phyloP scores from a whole-genome alignment of 306 rosid species.

The Gynostemma pentaphyllum region DNA sequence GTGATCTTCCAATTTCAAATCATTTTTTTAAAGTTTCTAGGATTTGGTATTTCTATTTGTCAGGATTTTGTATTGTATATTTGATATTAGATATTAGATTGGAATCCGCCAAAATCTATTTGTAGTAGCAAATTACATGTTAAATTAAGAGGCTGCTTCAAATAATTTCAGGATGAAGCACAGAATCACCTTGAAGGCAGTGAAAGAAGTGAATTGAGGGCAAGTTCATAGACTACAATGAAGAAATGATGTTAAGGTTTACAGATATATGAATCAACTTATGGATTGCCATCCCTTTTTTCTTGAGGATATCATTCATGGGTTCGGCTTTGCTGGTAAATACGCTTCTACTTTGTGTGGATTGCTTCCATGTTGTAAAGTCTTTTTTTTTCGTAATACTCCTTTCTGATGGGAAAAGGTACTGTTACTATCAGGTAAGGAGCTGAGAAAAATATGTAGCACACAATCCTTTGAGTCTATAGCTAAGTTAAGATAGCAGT shows the following conservation, averaged over 20 bases:
- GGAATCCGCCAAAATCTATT: background rate
- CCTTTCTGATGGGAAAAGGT: background rate
- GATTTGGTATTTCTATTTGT: background rate
- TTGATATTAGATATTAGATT: background rate
- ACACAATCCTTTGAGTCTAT: background rate
- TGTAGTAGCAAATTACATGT: background rate
- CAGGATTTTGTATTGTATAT: background rate
- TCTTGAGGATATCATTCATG: background rate
- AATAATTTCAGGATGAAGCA: conserved; percentile 26
- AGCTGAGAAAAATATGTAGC: background rate
- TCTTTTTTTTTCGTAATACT: background rate
- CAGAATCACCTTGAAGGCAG: conserved; percentile 7
- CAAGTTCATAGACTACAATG: conserved; percentile 34
- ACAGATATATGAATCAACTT: too few species aligned
- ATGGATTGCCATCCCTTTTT: conserved; percentile 15
- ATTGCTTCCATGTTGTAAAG: conserved; percentile 2
- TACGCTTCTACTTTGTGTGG: background rate
- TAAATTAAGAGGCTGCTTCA: conserved; percentile 5
- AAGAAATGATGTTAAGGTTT: background rate
- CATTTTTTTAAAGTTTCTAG: background rate
- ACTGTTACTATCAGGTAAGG: background rate
- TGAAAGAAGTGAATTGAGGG: conserved; percentile 21
- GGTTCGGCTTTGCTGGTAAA: conserved; percentile 6
- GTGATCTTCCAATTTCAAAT: background rate
- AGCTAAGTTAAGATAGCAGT: background rate